Base-by-base conservation (phyloP, 352 stramenopile species). In the Globisporangium cederbergense region DNA sequence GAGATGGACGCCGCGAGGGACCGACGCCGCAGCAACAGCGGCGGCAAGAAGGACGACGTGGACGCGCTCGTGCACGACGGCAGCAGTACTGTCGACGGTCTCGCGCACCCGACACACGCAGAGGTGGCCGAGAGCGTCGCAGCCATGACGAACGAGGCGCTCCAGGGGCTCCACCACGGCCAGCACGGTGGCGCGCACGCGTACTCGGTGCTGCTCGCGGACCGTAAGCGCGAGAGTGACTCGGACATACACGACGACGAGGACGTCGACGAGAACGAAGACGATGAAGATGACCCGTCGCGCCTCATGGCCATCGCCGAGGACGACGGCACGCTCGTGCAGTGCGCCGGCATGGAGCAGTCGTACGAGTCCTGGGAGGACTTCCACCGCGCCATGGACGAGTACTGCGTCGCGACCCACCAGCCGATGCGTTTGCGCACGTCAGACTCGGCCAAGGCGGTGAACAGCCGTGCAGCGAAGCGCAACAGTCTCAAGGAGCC, bases 331-430 rank as follows among this genome's bases (percentile, higher is more conserved):
- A 78, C 80, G 60, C 69, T 91, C 25, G 75, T 91, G 56, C 82
- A 91, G 58, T 93, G 85, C 55, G 68, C 79, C 28, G 72, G 78
- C 13, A 82, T 93, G 59, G 79, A 93, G 30, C 82, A 88, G 67
- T 80, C 77, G 64, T 93, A 88, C 54, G 85, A 91, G 60, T 93
- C 85, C 45, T 93, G 85, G 85, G 80, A 91, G 49, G 81, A 90
- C 36, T 93, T 93, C 62, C 85, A 93, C 62, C 79, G 74, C 43
- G 81, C 81, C 18, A 93, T 93, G 85, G 85, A 90, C 34, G 78
- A 82, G 13, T 93, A 93, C 62, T 91, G 81, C 47, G 68, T 83
- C 30, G 72, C 71, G 9, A 93, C 79, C 16, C 81, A 91, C 65
- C 85, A 93, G 67, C 85, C 85, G 36, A 93, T 93, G 85, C 72